Percentiles rank a stretch among this genome's conserved stretches.
These are phyloP conservation scores for Plasmodium ovale DNA, from an alignment of 169 alveolate genomes.

Conservation along the genomic window DNA sequence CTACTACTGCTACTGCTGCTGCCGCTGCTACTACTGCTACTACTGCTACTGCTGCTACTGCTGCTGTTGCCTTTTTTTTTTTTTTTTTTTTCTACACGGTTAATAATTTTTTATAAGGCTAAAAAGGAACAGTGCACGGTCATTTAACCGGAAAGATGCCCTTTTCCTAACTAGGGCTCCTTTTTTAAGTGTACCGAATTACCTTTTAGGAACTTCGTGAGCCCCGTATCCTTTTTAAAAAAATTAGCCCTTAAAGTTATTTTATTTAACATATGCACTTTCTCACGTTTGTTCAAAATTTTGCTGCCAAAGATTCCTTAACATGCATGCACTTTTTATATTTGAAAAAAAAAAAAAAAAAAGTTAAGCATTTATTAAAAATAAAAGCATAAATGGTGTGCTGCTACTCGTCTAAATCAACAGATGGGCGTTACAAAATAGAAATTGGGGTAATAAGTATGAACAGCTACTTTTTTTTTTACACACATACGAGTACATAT, in stretches of 20 bases:
- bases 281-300: neutral
- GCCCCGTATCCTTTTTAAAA: no score
- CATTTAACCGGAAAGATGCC: no score
- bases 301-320: neutral
- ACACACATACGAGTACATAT: neutral
- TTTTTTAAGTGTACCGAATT: no score
- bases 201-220: no score
- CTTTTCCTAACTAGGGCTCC: no score
- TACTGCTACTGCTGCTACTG: no score
- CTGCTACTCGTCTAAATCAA: neutral
- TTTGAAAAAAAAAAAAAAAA: conserved; percentile 15
- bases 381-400: neutral
- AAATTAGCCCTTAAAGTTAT: neutral
- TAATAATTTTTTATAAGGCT: neutral
- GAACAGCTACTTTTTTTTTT: neutral
- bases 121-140: neutral
- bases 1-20: no score
- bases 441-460: neutral
- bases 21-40: no score
- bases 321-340: neutral
- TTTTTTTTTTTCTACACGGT: conserved; percentile 10
- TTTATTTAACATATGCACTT: neutral
- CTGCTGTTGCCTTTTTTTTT: neutral
- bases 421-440: neutral
- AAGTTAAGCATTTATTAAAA: neutral